Base-by-base conservation (phyloP, 768 basidiomycete species). In the Dendrothele bispora region DNA sequence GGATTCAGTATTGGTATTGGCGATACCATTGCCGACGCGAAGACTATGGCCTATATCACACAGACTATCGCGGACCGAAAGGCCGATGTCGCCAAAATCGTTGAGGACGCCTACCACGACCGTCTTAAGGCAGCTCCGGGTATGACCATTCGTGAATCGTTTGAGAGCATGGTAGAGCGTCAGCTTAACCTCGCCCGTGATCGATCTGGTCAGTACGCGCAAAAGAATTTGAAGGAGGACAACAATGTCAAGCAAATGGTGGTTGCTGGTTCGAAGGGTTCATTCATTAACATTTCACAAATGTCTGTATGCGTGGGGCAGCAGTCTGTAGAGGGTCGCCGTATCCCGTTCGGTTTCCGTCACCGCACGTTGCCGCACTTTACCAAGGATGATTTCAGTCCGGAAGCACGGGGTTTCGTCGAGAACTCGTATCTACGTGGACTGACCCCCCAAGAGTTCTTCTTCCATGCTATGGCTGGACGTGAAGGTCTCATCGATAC, bases 171-270 rank as follows among this genome's bases (percentile, higher is more conserved):
- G 58, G 93, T 98, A 41, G 91, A 97, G 60, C 83, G 83, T 22
- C 83, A 92, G 63, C 80, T 99, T 58, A 98, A 99, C 65, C 73
- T 86, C 66, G 97, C 95, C 55, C 93, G 95, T 77, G 97, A 98
- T 62, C 80, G 82, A 39, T 93, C 93, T 24, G 97, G 97, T 74
- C 92, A 93, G 63, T 90, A 86, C 37, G 95, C 95, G n/a, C 93
- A 98, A 71, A 88, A 93, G 71, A 87, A 87, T 62, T 75, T 98
- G 79, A 98, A 98, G 78, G 91, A 92, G 65, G 95, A 97, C 71
- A 98, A 99, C 77, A 98, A 98, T 59, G 95, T 98, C 74, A 99
- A 98, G 78, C 97, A 98, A 80, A 99, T 99, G 97, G 95, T 98
- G 61, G 92, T 95, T 5, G 95, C 97, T 8, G 97, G 97, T 21